Percentiles rank a stretch among this genome's conserved stretches.
These are phyloP conservation scores for Bacterosira constricta DNA, from an alignment of 108 stramenopile species.

Conservation along the genomic window DNA sequence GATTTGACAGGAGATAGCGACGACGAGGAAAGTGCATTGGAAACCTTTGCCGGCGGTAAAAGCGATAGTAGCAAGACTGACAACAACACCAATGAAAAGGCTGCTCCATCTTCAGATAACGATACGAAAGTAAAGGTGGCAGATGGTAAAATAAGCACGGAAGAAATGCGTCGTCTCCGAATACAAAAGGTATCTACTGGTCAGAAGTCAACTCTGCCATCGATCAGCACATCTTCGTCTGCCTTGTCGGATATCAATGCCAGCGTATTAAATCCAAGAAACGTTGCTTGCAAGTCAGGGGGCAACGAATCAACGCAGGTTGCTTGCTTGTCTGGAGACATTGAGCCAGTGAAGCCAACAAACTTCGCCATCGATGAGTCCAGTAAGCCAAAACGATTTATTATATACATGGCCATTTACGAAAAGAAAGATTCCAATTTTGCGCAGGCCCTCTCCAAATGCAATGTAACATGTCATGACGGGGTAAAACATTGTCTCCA, in stretches of 20 bases:
- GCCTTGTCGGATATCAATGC: too few relatives aligned
- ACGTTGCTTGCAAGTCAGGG: background rate
- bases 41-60: too few relatives aligned
- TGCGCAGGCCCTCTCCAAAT: background rate
- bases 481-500: background rate
- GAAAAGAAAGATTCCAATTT: background rate
- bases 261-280: too few relatives aligned
- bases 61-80: too few relatives aligned
- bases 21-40: background rate
- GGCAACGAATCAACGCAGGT: background rate
- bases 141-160: too few relatives aligned
- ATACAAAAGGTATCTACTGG: too few relatives aligned
- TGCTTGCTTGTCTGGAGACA: background rate
- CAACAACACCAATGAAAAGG: too few relatives aligned
- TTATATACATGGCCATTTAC: background rate
- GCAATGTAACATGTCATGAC: background rate
- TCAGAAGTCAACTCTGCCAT: too few relatives aligned
- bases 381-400: background rate
- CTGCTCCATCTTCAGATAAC: too few relatives aligned
- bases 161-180: too few relatives aligned
- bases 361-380: background rate
- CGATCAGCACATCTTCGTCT: too few relatives aligned
- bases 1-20: conserved; percentile 13
- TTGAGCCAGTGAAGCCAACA: background rate
- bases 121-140: too few relatives aligned